Base-by-base conservation (phyloP, 257 asterid species). In the Fraxinus americana region DNA sequence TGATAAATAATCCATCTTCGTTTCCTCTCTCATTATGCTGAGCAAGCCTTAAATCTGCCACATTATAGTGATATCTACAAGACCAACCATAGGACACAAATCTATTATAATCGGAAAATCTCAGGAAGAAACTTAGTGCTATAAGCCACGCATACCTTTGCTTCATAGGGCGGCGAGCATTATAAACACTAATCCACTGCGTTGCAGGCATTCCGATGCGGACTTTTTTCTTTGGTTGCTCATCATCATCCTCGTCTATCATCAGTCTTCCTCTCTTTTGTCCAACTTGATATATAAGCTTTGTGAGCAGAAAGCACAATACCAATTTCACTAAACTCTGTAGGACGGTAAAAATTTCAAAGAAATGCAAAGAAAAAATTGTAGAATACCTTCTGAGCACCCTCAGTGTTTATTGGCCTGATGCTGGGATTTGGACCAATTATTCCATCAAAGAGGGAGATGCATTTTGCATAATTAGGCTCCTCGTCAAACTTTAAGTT, bases 11-110 rank as follows among this genome's bases (percentile, higher is more conserved):
- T 27, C 96, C 92, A 82, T 92, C 96, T 48, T 78, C 92, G 23
- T 84, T 86, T 85, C 97, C 97, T 86, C 85, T 90, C 48, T 85
- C 91, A 69, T 89, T 86, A 83, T 89, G 96, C 84, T 89, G 96
- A 69, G 89, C 27, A 74, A 90, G 85, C 83, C 92, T 86, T 34
- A 73, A 45, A 66, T 90, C 91, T 8, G 89, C 87, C 25, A 90
- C 91, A 76, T 89, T 90, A 81, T 90, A 91, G 85, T 92, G 97
- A 84, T 94, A 94, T 82, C 98, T 94, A 79, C 81, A 76, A 72
- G 68, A 66, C 39, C 9, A 70, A 80, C 65, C 30, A 71, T 14
- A 2, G 45, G 30, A 79, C 75, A 36, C 77, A 75, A 72, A 25
- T 67, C 43, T 52, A 63, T 9, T 35, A 23, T 61, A 38, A 35